These are phyloP conservation scores for Canavalia ensiformis DNA, from an alignment of 306 rosid species.

Conservation along the genomic window DNA sequence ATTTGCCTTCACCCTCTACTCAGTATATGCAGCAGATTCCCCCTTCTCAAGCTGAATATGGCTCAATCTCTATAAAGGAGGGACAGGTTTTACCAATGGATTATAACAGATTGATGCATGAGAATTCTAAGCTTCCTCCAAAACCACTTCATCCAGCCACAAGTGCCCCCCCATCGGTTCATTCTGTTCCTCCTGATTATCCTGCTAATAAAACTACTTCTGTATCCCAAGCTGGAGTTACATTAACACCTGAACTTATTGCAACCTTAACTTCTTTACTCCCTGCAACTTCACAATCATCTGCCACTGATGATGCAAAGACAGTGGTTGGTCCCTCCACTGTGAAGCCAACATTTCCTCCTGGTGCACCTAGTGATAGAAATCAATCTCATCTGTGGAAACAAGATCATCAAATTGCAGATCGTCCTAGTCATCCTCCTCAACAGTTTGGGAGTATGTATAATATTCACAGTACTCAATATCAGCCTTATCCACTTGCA, in stretches of 20 bases:
- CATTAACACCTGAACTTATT: constrained; percentile 86
- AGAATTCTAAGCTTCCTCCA: constrained; percentile 63
- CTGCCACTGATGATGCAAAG: constrained; percentile 60
- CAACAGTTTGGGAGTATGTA: constrained; percentile 67
- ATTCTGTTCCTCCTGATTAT: constrained; percentile 60
- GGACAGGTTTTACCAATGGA: constrained; percentile 64
- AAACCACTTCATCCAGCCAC: constrained; percentile 54
- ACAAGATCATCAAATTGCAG: constrained; percentile 66
- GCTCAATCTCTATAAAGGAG: constrained; percentile 56
- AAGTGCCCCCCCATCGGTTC: constrained; percentile 57
- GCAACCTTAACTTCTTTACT: constrained; percentile 75
- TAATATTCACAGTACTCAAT: constrained; percentile 59
- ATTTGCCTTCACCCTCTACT: constrained; percentile 65
- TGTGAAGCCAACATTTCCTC: constrained; percentile 60
- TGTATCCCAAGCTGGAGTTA: constrained; percentile 73
- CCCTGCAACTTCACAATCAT: constrained; percentile 68
- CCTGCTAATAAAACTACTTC: constrained; percentile 53
- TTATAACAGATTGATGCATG: constrained; percentile 67
- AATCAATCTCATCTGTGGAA: constrained; percentile 70
- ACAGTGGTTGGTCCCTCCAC: constrained; percentile 55
- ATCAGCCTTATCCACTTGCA: constrained; percentile 66
- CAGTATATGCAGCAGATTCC: constrained; percentile 67
- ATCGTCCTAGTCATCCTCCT: constrained; percentile 54
- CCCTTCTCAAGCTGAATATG: constrained; percentile 61
- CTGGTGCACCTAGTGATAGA: constrained; percentile 51